Base-by-base conservation (phyloP, 1,284 basidiomycete genomes). In the Volvariella volvacea region DNA sequence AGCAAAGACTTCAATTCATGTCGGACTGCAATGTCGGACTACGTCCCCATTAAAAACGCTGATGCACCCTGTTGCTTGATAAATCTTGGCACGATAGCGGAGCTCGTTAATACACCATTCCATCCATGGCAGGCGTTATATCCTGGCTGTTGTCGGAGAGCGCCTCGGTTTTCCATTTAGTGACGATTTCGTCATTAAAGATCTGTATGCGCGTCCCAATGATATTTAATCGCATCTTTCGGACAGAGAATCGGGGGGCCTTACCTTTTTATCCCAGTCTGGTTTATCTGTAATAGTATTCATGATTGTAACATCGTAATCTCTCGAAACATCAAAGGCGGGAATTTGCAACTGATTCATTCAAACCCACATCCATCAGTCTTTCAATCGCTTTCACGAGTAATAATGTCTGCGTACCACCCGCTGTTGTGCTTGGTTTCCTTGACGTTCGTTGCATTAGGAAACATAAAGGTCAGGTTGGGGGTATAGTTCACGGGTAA, bases 41-140 rank as follows among this genome's bases (percentile, higher is more conserved):
- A 62, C 57, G 34, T 57, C 55, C 0, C 52, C 58, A 16, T 52
- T 49, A 42, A 49, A 58, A 17, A 55, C 50, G 28, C 36, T 47
- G 39, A 53, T 36, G 10, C 39, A 22, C 0, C 49, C 49, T 0
- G 48, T 47, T 25, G 48, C 22, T 41, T 47, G 22, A 17, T 50
- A 55, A 20, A 46, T 28, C 34, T 6, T 45, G 22, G 54, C 53
- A 17, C 53, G 54, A 40, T 52, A 51, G 28, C 48, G 51, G 3
- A 57, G 44, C 33, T 57, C 55, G 3, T 42, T 50, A 32, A 57
- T 54, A 41, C 54, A 53, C 47, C 47, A 55, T 31, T 53, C 50
- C 15, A 54, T 45, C n/a, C 56, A 57, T 54, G 15, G 21, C 31
- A 38, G 50, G 39, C 9, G 55, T 50, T 10, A 55, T 46, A 22